Base-by-base conservation (phyloP, 2,329 filamentous ascomycete genomes). In the Calonectria pseudoreteaudii region DNA sequence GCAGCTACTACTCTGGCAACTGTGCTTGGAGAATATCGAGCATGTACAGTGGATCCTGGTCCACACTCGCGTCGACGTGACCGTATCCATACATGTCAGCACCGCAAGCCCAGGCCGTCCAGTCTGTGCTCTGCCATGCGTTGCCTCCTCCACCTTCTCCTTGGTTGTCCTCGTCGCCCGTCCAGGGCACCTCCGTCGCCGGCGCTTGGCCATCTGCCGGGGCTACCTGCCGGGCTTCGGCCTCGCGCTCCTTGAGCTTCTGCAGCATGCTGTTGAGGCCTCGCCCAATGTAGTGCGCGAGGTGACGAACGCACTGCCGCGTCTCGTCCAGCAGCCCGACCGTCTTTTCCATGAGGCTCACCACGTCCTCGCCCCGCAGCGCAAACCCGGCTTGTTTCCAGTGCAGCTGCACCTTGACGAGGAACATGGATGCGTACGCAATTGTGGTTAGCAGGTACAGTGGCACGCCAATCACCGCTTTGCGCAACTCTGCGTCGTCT, bases 401-500 rank as follows among this genome's bases (percentile, higher is more conserved):
- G 64, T 82, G 77, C 2, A 79, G 77, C 28, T 81, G 78, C 6
- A 83, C 79, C 70, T 84, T 84, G 76, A 83, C 81, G 2, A 84
- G 76, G 52, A 84, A 84, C 53, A 83, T 74, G 47, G 76, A 79
- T 1, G 82, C 82, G 56, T 82, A 83, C 0, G 82, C 79, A 62
- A 83, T 82, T 9, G 80, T 83, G 2, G 81, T 84, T 28, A 82
- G 77, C 9, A 84, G 71, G 56, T 83, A 84, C 16, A 84, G 73
- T 3, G 82, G 82, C 8, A 83, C 79, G 1, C 82, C 82, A 16
- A 83, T 77, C 13, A 84, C 77, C 0, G 82, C 80, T 4, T 75
- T 74, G 20, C 82, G 77, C 79, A 84, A 82, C 56, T 83, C 81
- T 0, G 68, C 56, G 52, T 84, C 82, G 28, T 82, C 76, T 10